These are phyloP conservation scores for Debaryomyces hansenii DNA, from an alignment of 805 yeast genomes.

Conservation along the genomic window DNA sequence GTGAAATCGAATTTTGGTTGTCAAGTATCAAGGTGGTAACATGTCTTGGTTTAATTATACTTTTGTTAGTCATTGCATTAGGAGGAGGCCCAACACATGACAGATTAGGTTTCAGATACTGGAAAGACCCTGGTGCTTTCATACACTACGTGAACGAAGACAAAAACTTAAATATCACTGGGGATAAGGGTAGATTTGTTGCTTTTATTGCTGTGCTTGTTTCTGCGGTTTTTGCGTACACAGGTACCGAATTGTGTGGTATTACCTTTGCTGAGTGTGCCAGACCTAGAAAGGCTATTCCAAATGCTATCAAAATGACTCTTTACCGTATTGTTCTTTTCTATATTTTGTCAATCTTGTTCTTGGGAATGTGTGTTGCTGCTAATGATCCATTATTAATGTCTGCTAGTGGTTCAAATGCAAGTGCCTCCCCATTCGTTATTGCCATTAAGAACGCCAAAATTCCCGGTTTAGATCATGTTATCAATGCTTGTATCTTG, in stretches of 20 bases:
- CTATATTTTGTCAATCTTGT: slow-evolving; percentile 59
- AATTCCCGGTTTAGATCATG: slow-evolving; percentile 67
- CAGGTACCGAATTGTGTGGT: slow-evolving; percentile 71
- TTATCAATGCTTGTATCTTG: slow-evolving; percentile 76
- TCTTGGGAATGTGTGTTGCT: slow-evolving; percentile 70
- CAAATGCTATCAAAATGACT: slow-evolving; percentile 68
- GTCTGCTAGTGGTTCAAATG: slow-evolving; percentile 52
- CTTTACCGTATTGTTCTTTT: slow-evolving; percentile 68
- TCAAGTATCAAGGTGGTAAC: slow-evolving; percentile 65
- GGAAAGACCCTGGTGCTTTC: slow-evolving; percentile 70
- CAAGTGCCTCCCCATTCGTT: slow-evolving; percentile 82
- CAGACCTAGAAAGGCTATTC: slow-evolving; percentile 63
- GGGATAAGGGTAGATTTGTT: slow-evolving; percentile 56
- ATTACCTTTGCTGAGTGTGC: slow-evolving; percentile 74
- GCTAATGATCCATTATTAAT: slow-evolving; percentile 52
- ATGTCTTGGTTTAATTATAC: slow-evolving; percentile 63
- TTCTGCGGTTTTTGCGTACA: slow-evolving; percentile 66
- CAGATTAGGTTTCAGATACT: slow-evolving; percentile 70
- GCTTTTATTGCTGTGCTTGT: slow-evolving; percentile 63
- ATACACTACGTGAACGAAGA: slow-evolving; percentile 45
- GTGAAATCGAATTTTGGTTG: slow-evolving; percentile 63
- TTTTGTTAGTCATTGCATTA: slow-evolving; percentile 62
- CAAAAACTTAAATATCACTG: slow-evolving; percentile 35
- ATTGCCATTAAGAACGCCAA: slow-evolving; percentile 72
- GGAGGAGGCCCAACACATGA: slow-evolving; percentile 82